These are phyloP conservation scores for Dendryphion nanum DNA, from an alignment of 2,329 filamentous ascomycete species.

Conservation along the genomic window DNA sequence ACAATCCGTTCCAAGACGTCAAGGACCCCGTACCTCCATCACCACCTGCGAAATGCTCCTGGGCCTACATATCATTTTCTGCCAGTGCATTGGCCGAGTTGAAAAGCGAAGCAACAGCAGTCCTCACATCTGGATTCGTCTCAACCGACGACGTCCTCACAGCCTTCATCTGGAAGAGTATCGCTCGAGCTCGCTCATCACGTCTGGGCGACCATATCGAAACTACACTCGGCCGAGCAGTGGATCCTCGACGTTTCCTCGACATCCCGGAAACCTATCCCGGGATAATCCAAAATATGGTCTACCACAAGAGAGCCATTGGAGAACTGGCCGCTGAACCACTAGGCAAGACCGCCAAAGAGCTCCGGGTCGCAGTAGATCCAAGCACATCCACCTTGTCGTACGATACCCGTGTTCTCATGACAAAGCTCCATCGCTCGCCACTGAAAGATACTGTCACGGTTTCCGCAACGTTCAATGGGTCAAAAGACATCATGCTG, in stretches of 20 bases:
- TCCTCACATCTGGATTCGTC: constrained; percentile 23
- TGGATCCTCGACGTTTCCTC: constrained; percentile 49
- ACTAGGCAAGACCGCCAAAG: constrained; percentile 35
- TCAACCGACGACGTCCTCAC: constrained; percentile 56
- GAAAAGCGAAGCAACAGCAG: constrained; percentile 40
- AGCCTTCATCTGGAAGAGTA: constrained; percentile 52
- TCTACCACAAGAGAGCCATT: constrained; percentile 37
- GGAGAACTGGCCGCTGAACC: constrained; percentile 27
- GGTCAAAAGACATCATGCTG: constrained; percentile 47
- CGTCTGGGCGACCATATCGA: constrained; percentile 28
- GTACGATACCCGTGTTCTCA: constrained; percentile 38
- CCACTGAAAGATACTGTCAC: constrained; percentile 39
- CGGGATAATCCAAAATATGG: constrained; percentile 50
- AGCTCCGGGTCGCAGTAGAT: constrained; percentile 42
- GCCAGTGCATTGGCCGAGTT: constrained; percentile 38
- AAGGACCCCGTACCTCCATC: background rate
- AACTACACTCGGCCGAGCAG: constrained; percentile 44
- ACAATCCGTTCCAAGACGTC: background rate
- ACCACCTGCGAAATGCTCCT: constrained; percentile 29
- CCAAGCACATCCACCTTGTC: constrained; percentile 35
- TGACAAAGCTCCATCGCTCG: constrained; percentile 38
- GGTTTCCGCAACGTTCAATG: constrained; percentile 15
- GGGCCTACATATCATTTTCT: constrained; percentile 49
- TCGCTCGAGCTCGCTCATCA: constrained; percentile 42
- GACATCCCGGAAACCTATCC: constrained; percentile 46